Base-by-base conservation (phyloP, 306 rosid genomes). In the Lupinus albus region DNA sequence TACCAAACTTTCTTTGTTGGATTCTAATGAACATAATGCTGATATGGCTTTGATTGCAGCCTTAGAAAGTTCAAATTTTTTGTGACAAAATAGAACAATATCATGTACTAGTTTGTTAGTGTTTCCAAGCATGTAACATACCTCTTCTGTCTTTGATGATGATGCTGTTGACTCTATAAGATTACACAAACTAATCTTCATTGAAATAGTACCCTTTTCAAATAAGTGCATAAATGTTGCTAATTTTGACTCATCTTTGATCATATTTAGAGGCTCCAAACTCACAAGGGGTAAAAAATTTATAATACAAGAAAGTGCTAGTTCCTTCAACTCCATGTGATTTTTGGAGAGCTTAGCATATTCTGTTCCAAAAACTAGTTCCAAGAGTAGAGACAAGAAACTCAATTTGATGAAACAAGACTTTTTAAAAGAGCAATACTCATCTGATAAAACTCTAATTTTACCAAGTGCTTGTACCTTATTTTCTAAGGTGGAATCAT, bases 361-460 rank as follows among this genome's bases (percentile, higher is more conserved):
- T 30, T 2, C 11, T 72, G 52, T 25, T 17, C 79, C 87, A 62
- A 92, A 81, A 64, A 77, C 84, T 1, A 82, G 85, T 57, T 87
- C 87, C 39, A 92, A 52, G 16, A 92, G 89, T 35, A 92, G 35
- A 39, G 91, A 75, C 71, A 92, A 83, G 86, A 85, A 89, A 38
- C 86, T 80, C 44, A 92, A 49, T 64, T 82, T 87, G 28, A 81
- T 57, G 65, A 89, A 78, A 47, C 84, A 82, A 46, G 95, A 75
- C 55, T 61, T 82, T 11, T 69, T 68, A 32, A 83, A 78, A 2
- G 84, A 68, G 0, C 79, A 77, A 45, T 80, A 84, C 36, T 82
- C 90, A 25, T 84, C 84, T 16, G 84, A 79, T 6, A 88, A 76
- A 46, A 42, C 80, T 6, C 25, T 66, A 38, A 92, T 69, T 51